phyloP scores from a whole-genome alignment of 768 basidiomycete genomes.

The Hemileccinum impolitum region DNA sequence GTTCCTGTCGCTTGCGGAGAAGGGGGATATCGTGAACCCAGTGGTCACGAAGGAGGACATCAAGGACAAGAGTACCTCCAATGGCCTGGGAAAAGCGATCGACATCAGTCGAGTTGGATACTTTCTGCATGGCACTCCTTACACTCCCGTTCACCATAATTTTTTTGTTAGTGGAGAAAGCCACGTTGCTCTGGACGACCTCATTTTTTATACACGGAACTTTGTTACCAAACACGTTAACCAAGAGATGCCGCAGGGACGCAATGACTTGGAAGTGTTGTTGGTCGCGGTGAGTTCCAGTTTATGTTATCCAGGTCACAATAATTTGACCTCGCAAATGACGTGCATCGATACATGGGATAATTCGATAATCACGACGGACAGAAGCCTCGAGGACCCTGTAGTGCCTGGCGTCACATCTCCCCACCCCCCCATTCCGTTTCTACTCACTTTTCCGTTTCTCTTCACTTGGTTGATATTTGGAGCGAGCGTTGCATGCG shows the following conservation, averaged over 20 bases:
- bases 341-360: neutral
- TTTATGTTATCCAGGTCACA: no score
- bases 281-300: neutral
- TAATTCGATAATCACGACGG: neutral
- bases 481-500: neutral
- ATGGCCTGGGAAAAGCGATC: no score
- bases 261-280: neutral
- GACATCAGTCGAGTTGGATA: neutral
- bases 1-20: neutral
- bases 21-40: no score
- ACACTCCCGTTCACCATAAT: neutral
- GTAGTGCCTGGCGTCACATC: no score
- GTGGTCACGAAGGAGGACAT: no score
- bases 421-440: no score
- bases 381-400: neutral
- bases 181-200: neutral
- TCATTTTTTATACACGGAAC: neutral
- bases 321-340: no score
- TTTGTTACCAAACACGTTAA: neutral
- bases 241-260: neutral
- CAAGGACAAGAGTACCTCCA: no score
- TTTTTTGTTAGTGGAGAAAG: neutral
- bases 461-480: neutral
- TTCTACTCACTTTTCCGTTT: neutral
- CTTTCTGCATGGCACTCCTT: neutral